phyloP scores from a whole-genome alignment of 108 stramenopile genomes.

The Nitzschia palea region DNA sequence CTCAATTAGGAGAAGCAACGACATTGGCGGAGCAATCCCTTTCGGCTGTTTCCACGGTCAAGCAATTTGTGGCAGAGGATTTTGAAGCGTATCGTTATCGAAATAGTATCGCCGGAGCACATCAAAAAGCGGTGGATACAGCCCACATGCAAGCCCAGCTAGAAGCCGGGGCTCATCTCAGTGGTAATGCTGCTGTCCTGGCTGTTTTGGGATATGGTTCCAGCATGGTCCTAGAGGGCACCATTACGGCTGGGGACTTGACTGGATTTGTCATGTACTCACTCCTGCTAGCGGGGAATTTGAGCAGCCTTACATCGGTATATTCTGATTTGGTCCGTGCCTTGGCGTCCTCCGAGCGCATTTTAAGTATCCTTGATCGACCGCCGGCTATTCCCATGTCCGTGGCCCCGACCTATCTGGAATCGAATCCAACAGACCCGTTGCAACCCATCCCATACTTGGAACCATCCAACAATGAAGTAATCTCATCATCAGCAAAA shows the following conservation, averaged over 20 bases:
- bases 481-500: not conserved
- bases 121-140: slow-evolving; percentile 60
- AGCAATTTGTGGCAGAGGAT: slow-evolving; percentile 69
- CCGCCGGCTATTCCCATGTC: slow-evolving; percentile 42
- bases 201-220: slow-evolving; percentile 81
- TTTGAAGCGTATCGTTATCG: slow-evolving; percentile 64
- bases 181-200: slow-evolving; percentile 74
- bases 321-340: slow-evolving; percentile 76
- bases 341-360: slow-evolving; percentile 55
- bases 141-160: slow-evolving; percentile 69
- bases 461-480: not conserved
- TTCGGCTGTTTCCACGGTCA: slow-evolving; percentile 62
- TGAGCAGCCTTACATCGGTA: slow-evolving; percentile 60
- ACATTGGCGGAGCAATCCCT: slow-evolving; percentile 76
- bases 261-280: slow-evolving; percentile 90
- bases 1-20: slow-evolving; percentile 62
- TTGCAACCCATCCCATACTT: not conserved
- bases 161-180: slow-evolving; percentile 73
- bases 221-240: slow-evolving; percentile 58
- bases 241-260: slow-evolving; percentile 74
- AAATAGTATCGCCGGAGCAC: slow-evolving; percentile 49
- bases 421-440: not conserved
- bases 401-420: not conserved
- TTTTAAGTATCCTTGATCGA: slow-evolving; percentile 70
- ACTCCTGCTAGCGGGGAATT: slow-evolving; percentile 78